phyloP scores from a whole-genome alignment of 176 grass and related monocot species.

The Rhipidocladum racemiflorum region DNA sequence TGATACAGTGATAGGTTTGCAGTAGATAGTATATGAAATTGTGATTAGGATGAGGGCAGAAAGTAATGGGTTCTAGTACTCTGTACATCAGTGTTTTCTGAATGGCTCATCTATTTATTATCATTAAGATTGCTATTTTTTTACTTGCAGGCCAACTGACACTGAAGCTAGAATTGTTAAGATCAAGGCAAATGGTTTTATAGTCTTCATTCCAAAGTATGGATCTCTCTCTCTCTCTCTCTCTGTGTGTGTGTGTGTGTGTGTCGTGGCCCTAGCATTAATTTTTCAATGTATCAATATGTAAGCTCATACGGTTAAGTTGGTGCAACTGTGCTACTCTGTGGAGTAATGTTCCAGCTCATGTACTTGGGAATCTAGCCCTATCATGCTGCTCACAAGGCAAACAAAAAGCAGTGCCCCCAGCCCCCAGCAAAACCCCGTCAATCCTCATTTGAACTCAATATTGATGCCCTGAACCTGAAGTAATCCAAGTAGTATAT shows the following conservation, averaged over 20 bases:
- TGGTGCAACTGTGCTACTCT: not conserved
- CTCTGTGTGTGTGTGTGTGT: not conserved
- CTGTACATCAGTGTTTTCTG: slow-evolving; percentile 14
- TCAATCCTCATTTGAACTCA: not conserved
- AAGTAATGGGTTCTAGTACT: slow-evolving; percentile 14
- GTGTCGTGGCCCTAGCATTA: not conserved
- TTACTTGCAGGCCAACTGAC: slow-evolving; percentile 67
- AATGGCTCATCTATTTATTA: not conserved
- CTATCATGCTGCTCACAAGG: not conserved
- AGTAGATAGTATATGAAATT: slow-evolving; percentile 8
- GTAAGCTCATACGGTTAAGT: not conserved
- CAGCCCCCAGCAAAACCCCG: not conserved
- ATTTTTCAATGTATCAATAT: not conserved
- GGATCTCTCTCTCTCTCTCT: not conserved
- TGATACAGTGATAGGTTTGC: slow-evolving; percentile 9
- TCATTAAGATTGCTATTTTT: not conserved
- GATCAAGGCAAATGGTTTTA: slow-evolving; percentile 96
- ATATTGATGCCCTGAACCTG: not conserved
- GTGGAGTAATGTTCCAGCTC: not conserved
- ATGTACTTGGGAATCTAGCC: not conserved
- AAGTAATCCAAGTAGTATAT: not conserved
- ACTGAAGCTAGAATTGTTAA: slow-evolving; percentile 98
- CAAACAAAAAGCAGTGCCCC: not conserved
- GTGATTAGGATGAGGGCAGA: not conserved
- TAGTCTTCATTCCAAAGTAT: slow-evolving; percentile 98